phyloP scores from a whole-genome alignment of 2,329 filamentous ascomycete genomes.

The Calonectria hawksworthii region DNA sequence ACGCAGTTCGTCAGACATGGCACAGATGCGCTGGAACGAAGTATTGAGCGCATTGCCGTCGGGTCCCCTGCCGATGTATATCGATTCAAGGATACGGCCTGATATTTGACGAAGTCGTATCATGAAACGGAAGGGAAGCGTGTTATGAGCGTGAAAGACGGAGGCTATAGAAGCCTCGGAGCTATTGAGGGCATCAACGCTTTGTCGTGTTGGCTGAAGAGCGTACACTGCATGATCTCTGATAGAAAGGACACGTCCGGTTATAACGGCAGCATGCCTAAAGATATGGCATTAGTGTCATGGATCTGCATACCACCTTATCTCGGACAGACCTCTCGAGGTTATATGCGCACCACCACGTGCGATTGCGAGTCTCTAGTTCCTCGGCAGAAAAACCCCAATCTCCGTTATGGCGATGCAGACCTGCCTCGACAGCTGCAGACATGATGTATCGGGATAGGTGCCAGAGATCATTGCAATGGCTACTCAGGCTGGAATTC shows the following conservation, averaged over 20 bases:
- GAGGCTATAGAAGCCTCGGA: slow-evolving; percentile 28
- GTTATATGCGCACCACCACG: slow-evolving; percentile 43
- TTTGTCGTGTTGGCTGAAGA: slow-evolving; percentile 22
- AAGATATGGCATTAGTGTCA: neutral
- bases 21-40: slow-evolving; percentile 41
- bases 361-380: slow-evolving; percentile 38
- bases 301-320: too few species aligned
- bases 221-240: slow-evolving; percentile 43
- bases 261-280: slow-evolving; percentile 39
- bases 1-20: slow-evolving; percentile 32
- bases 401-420: slow-evolving; percentile 39
- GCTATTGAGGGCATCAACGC: slow-evolving; percentile 31
- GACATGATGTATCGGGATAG: slow-evolving; percentile 45
- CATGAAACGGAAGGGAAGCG: slow-evolving; percentile 30
- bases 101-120: slow-evolving; percentile 35
- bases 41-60: slow-evolving; percentile 37
- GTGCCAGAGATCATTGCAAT: slow-evolving; percentile 45
- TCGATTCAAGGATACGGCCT: slow-evolving; percentile 42
- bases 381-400: slow-evolving; percentile 40
- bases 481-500: slow-evolving; percentile 34
- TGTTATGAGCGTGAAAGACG: slow-evolving; percentile 27
- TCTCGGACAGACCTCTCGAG: slow-evolving; percentile 31
- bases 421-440: slow-evolving; percentile 40
- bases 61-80: slow-evolving; percentile 41
- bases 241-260: slow-evolving; percentile 41